Evolutionary conservation across 805 yeast species (phyloP).

Genomic region (Cyberlindnera maritima): DNA sequence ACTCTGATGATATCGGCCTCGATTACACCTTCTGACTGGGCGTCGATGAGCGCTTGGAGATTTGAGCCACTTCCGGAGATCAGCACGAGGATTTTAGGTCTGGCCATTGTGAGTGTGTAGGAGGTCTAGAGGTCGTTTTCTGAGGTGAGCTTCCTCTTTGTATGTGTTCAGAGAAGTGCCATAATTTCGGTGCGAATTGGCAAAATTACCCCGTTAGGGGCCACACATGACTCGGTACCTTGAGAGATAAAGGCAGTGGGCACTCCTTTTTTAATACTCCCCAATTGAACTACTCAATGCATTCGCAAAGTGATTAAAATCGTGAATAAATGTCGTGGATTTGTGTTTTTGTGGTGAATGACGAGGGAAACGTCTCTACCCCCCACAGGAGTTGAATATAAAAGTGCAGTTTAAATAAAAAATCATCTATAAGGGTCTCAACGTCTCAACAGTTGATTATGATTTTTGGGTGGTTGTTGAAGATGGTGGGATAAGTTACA

Average conservation of each 20-base stretch:
- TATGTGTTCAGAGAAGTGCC: not conserved
- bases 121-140: not conserved
- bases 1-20: constrained; percentile 65
- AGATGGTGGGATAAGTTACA: constrained; percentile 12
- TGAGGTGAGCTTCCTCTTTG: not conserved
- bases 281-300: not conserved
- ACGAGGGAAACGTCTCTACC: not conserved
- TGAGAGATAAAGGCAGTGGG: no score
- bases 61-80: constrained; percentile 97
- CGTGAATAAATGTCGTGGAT: constrained; percentile 7
- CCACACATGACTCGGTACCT: constrained; percentile 6
- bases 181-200: constrained; percentile 1
- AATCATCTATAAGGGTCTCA: constrained; percentile 5
- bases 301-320: not conserved
- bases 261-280: no score
- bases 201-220: constrained; percentile 2
- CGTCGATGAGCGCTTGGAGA: constrained; percentile 89
- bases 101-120: constrained; percentile 10
- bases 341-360: not conserved
- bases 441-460: no score
- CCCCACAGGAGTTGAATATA: not conserved
- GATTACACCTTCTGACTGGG: constrained; percentile 39
- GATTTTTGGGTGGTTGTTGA: no score
- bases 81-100: constrained; percentile 51
- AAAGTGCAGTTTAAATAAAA: constrained; percentile 4